These are phyloP conservation scores for Penicillium rolfsii DNA, from an alignment of 2,329 filamentous ascomycete species.

Conservation along the genomic window DNA sequence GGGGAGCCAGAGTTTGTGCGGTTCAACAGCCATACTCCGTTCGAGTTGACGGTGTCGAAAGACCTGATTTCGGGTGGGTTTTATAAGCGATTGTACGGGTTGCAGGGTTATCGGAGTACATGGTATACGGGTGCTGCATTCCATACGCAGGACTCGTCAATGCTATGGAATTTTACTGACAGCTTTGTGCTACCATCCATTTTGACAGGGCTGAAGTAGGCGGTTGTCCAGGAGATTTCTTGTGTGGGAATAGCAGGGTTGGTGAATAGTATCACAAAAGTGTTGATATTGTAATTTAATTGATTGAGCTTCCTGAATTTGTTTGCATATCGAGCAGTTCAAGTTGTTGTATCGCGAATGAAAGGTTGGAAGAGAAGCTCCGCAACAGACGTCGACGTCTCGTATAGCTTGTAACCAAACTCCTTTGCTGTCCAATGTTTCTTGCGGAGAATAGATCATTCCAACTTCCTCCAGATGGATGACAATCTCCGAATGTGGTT, in stretches of 20 bases:
- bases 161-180: conserved; percentile 22
- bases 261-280: background rate
- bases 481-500: background rate
- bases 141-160: conserved; percentile 20
- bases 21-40: conserved; percentile 45
- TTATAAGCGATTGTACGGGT: conserved; percentile 45
- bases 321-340: background rate
- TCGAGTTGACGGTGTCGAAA: conserved; percentile 39
- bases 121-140: conserved; percentile 49
- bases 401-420: background rate
- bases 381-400: background rate
- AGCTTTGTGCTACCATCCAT: conserved; percentile 13
- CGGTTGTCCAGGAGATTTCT: background rate
- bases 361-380: background rate
- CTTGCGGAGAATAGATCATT: background rate
- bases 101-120: conserved; percentile 52
- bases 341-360: background rate
- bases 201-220: background rate
- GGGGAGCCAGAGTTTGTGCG: conserved; percentile 37
- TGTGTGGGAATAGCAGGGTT: background rate
- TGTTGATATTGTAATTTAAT: background rate
- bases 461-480: background rate
- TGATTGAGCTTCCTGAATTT: background rate
- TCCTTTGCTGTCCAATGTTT: background rate
- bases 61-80: conserved; percentile 47